phyloP scores from a whole-genome alignment of 2,329 filamentous ascomycete species.

The Aspergillus alliaceus region DNA sequence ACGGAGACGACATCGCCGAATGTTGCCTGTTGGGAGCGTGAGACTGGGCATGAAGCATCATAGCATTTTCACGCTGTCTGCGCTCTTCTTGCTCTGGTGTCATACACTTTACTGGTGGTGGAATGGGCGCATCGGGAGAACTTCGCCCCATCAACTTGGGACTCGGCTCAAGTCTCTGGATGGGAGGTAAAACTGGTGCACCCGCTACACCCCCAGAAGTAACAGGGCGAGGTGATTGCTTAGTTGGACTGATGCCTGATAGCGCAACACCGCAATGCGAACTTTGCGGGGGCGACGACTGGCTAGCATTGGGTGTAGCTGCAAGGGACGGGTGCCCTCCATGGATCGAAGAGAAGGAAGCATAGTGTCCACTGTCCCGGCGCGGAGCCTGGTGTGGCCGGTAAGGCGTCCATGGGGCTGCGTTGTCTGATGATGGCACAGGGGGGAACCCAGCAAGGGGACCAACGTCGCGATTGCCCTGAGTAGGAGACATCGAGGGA shows the following conservation, averaged over 20 bases:
- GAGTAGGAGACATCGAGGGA: constrained; percentile 50
- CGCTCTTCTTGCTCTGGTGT: constrained; percentile 45
- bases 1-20: constrained; percentile 32
- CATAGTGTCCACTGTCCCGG: constrained; percentile 28
- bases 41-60: constrained; percentile 22
- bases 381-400: constrained; percentile 31
- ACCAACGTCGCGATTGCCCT: constrained; percentile 51
- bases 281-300: constrained; percentile 38
- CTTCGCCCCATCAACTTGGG: constrained; percentile 46
- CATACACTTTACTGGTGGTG: constrained; percentile 44
- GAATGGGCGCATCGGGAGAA: constrained; percentile 44
- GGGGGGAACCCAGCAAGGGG: constrained; percentile 46
- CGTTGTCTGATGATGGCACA: constrained; percentile 27
- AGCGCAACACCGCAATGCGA: constrained; percentile 36
- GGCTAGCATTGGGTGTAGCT: constrained; percentile 31
- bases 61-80: constrained; percentile 38
- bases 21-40: constrained; percentile 24
- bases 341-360: constrained; percentile 29
- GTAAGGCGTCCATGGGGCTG: constrained; percentile 33
- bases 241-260: constrained; percentile 49
- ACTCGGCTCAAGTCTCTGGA: constrained; percentile 43
- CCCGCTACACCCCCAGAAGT: constrained; percentile 35
- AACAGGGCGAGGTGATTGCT: constrained; percentile 43
- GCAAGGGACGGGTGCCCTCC: constrained; percentile 34
- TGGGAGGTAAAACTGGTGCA: constrained; percentile 40